Base-by-base conservation (phyloP, 169 alveolate species). In the Perkinsus olseni region DNA sequence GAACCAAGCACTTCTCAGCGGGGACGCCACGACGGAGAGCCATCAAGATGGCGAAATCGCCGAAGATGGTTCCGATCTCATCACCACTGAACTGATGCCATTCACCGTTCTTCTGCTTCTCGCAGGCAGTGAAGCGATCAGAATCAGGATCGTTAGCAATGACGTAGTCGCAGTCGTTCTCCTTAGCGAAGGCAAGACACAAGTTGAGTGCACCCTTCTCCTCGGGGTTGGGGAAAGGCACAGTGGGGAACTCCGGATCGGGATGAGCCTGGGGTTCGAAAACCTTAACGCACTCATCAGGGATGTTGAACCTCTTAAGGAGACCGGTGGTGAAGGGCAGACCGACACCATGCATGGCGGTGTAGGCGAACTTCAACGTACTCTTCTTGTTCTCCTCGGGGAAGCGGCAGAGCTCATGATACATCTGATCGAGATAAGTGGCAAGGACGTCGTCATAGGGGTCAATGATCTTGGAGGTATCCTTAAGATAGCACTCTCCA, bases 271-370 rank as follows among this genome's bases (percentile, higher is more conserved):
- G 97, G 62, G 93, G 94, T 20, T 95, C 96, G 39, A 91, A 91
- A 38, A 51, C 39, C 45, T 37, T 38, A 36, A 91, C n/a, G 39
- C 91, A 36, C 93, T 91, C 91, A 10, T 48, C 38, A 17, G 39
- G 39, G 39, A 92, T 74, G 90, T 38, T n/a, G 51, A 48, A 3
- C 90, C 93, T 34, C 91, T 31, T 38, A 45, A 39, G 8, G 92
- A 39, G 37, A 37, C 51, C 40, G 6, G 62, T 90, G 34, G 39
- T 20, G 94, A 92, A 38, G 38, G 38, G 50, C 36, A 74, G 74
- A 24, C 98, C 98, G 28, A 97, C 97, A 28, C 98, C 98, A 94
- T 97, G 98, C 97, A 97, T 94, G 48, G 98, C 97, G n/a, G 98
- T 96, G 94, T 96, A 97, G 24, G 96, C 97, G 90, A 97, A 93